Evolutionary conservation across 495 filamentous ascomycete species (phyloP).

Genomic region (Pyronema omphalodes): DNA sequence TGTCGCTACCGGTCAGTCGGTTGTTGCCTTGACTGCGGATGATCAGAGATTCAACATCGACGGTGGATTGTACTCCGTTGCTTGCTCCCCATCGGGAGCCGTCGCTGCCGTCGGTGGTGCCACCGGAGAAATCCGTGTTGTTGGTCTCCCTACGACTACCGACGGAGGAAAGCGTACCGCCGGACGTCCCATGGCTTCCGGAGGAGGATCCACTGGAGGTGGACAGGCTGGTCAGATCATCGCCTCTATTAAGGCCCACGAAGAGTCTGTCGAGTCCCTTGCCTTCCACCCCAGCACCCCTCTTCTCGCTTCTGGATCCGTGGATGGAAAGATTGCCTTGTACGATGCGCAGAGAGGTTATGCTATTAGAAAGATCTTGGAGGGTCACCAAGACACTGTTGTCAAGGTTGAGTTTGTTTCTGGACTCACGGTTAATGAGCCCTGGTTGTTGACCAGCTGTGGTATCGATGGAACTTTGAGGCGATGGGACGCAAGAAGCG

Average conservation of each 20-base stretch:
- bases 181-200: constrained; percentile 21
- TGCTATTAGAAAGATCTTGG: constrained; percentile 55
- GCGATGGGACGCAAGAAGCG: constrained; percentile 72
- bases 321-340: constrained; percentile 77
- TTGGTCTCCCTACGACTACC: constrained; percentile 52
- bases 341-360: constrained; percentile 74
- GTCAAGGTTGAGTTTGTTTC: constrained; percentile 70
- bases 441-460: constrained; percentile 57
- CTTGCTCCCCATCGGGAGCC: constrained; percentile 54
- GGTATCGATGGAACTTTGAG: constrained; percentile 77
- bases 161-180: constrained; percentile 23
- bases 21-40: constrained; percentile 59
- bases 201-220: constrained; percentile 27
- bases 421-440: constrained; percentile 12
- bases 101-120: constrained; percentile 79
- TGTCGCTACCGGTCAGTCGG: constrained; percentile 51
- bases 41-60: constrained; percentile 87
- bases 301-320: constrained; percentile 70
- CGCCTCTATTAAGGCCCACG: constrained; percentile 40
- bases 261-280: constrained; percentile 68
- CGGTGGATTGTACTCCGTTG: constrained; percentile 74
- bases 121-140: constrained; percentile 60
- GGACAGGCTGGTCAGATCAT: constrained; percentile 67
- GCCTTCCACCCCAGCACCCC: constrained; percentile 59
- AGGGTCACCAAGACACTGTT: constrained; percentile 70